A percentile compares a stretch with the other conserved stretches of the same genome.
phyloP scores from a whole-genome alignment of 805 yeast genomes.

The Candida saitoana region DNA sequence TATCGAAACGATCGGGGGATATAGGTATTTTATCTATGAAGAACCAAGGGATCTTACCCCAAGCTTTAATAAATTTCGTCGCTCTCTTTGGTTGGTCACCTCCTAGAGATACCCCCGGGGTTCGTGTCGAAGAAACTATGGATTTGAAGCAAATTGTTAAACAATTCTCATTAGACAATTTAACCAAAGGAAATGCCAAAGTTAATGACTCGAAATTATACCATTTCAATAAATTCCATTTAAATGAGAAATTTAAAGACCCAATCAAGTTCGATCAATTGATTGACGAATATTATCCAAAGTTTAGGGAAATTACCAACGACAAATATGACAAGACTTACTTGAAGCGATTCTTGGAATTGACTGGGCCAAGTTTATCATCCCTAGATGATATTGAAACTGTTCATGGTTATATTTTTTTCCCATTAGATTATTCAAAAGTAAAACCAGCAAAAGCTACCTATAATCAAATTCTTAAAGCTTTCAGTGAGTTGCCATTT shows the following conservation, averaged over 20 bases:
- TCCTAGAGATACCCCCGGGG: constrained; percentile 47
- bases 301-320: constrained; percentile 12
- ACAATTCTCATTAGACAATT: constrained; percentile 59
- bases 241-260: constrained; percentile 35
- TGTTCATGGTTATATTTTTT: constrained; percentile 48
- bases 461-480: constrained; percentile 13
- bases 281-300: constrained; percentile 26
- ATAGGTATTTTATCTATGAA: constrained; percentile 60
- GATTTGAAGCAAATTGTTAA: constrained; percentile 47
- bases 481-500: constrained; percentile 11
- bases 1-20: constrained; percentile 85
- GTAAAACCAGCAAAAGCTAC: constrained; percentile 8
- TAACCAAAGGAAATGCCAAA: constrained; percentile 92
- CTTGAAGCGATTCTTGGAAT: constrained; percentile 36
- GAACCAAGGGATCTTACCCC: constrained; percentile 69
- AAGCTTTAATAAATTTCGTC: constrained; percentile 80
- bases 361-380: constrained; percentile 48
- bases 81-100: constrained; percentile 97
- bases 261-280: constrained; percentile 31
- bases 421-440: constrained; percentile 27
- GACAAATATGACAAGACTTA: constrained; percentile 13
- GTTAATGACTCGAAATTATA: constrained; percentile 74
- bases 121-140: constrained; percentile 49
- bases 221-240: constrained; percentile 72
- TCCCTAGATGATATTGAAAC: constrained; percentile 49